Evolutionary conservation across 305 asterid species (phyloP).

Genomic region (Ilex paraguariensis): DNA sequence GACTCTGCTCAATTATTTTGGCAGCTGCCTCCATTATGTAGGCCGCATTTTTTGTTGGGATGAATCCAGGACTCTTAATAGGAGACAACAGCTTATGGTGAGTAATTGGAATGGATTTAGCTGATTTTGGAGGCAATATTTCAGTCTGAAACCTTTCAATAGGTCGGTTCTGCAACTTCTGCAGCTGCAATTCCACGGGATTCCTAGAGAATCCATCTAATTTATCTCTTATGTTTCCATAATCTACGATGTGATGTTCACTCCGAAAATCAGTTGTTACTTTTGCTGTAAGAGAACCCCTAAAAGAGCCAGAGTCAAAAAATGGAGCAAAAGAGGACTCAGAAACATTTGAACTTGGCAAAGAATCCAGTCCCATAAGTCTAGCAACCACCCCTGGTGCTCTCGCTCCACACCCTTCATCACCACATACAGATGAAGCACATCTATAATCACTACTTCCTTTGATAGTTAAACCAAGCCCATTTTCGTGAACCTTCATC

Average conservation of each 20-base stretch:
- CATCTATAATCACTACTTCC: conserved; percentile 39
- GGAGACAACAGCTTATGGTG: conserved; percentile 85
- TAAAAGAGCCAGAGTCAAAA: conserved; percentile 51
- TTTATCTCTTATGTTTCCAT: conserved; percentile 78
- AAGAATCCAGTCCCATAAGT: conserved; percentile 95
- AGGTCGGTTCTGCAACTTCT: conserved; percentile 57
- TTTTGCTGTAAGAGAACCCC: conserved; percentile 52
- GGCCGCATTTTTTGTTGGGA: conserved; percentile 84
- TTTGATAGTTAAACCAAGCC: conserved; percentile 34
- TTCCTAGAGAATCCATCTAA: conserved; percentile 69
- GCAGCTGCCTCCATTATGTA: conserved; percentile 87
- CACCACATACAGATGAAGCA: conserved; percentile 58
- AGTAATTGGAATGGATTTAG: conserved; percentile 72
- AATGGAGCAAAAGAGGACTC: conserved; percentile 45
- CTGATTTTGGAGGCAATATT: conserved; percentile 77
- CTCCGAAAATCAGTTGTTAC: conserved; percentile 36
- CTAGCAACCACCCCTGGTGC: conserved; percentile 99
- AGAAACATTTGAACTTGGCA: conserved; percentile 58
- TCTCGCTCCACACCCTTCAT: conserved; percentile 51
- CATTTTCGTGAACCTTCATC: conserved; percentile 55
- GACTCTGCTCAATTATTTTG: conserved; percentile 86
- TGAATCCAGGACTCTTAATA: conserved; percentile 85
- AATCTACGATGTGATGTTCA: conserved; percentile 73
- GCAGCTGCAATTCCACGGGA: conserved; percentile 66
- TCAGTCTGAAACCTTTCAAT: conserved; percentile 87